Evolutionary conservation across 768 basidiomycete species (phyloP).

Genomic region (Mrakia frigida): DNA sequence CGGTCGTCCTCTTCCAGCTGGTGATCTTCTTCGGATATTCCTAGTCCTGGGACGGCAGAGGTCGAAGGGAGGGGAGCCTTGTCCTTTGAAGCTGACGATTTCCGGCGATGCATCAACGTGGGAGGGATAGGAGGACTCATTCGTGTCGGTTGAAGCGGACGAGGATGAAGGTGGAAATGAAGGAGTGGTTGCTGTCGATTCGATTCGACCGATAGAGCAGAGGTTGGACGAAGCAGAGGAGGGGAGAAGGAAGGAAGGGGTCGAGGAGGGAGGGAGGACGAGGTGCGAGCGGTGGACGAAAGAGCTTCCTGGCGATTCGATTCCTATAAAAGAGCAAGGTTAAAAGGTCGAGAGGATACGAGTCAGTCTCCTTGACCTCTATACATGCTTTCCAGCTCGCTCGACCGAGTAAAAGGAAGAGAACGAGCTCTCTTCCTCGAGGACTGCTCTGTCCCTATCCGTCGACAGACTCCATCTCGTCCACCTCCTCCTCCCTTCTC

Average conservation of each 20-base stretch:
- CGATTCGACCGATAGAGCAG: neutral
- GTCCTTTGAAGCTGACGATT: neutral
- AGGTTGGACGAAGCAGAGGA: neutral
- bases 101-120: neutral
- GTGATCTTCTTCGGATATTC: neutral
- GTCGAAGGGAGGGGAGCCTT: neutral
- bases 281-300: neutral
- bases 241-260: neutral
- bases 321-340: neutral
- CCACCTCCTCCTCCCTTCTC: neutral
- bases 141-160: too few species aligned
- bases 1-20: neutral
- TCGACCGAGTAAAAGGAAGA: neutral
- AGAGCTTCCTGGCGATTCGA: neutral
- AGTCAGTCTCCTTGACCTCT: neutral
- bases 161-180: too few species aligned
- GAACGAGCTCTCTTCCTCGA: neutral
- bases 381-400: neutral
- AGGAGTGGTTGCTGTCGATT: too few species aligned
- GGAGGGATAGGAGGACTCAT: too few species aligned
- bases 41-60: neutral
- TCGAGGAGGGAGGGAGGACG: too few species aligned
- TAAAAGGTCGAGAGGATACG: neutral
- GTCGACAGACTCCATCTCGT: neutral
- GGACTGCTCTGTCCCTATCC: neutral